Base-by-base conservation (phyloP, 2,329 filamentous ascomycete species). In the Neopestalotiopsis sp. region DNA sequence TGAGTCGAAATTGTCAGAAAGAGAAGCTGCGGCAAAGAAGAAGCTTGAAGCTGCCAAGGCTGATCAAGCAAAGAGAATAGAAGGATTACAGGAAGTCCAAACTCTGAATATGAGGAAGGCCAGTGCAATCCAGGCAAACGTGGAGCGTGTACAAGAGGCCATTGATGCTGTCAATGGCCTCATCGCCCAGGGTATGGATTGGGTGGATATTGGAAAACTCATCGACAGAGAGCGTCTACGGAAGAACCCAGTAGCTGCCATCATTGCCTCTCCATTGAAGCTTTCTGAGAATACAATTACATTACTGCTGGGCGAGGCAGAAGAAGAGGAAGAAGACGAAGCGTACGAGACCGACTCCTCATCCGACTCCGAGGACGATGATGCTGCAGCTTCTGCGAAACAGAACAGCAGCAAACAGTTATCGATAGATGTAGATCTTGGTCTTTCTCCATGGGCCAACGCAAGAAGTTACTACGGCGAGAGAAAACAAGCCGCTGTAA, bases 141-240 rank as follows among this genome's bases (percentile, higher is more conserved):
- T 94, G 1, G 94, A 97, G 76, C 89, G 94, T 65, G 95, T 98
- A 0, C 93, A 97, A 78, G 96, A 98, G 81, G 94, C 94, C 4
- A 94, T 94, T 78, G 93, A 94, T 78, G 94, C 96, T 3, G 91
- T 99, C 66, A 98, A 97, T 78, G 93, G 94, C 0, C 84, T 98
- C n/a, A 89, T 99, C 69, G 89, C 89, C 4, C 94, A 97, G 76
- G 95, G 95, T 12, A 98, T 98, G 94, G 96, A 99, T 75, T 99
- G 96, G 96, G 90, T 94, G 12, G 93, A 98, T 72, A 95, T 98
- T 75, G 94, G 89, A 10, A 92, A 92, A 69, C 83, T 99, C 71
- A 93, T 99, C 66, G 94, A 97, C 78, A 89, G 94, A 72, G 95
- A 98, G 78, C 93, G 97, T 78, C 89, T 85, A 70, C 86, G 91